phyloP scores from a whole-genome alignment of 2,329 filamentous ascomycete genomes.

The Sordariomycetes sp. region DNA sequence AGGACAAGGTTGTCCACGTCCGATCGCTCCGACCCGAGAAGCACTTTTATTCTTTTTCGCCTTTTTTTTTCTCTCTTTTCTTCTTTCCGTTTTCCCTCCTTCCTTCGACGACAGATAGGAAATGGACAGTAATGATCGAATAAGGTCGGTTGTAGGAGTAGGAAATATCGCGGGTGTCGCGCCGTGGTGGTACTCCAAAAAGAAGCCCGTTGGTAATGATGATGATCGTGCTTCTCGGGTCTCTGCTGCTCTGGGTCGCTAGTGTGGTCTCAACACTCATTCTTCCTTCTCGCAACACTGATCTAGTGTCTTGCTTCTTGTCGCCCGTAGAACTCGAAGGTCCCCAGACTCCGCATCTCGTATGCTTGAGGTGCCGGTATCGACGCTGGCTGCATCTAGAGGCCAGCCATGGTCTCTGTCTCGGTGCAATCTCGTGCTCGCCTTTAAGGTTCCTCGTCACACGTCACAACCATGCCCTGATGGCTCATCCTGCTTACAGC shows the following conservation, averaged over 20 bases:
- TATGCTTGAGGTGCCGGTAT: slow-evolving; percentile 39
- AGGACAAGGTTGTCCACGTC: neutral
- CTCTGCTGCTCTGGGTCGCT: neutral
- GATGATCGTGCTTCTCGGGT: neutral
- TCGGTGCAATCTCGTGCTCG: slow-evolving; percentile 9
- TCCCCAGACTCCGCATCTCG: slow-evolving; percentile 63
- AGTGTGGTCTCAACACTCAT: slow-evolving; percentile 9
- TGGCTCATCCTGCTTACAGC: slow-evolving; percentile 37
- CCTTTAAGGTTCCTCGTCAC: slow-evolving; percentile 18
- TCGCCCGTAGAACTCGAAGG: slow-evolving; percentile 42
- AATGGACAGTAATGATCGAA: slow-evolving; percentile 20
- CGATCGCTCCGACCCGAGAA: neutral
- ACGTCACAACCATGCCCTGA: slow-evolving; percentile 37
- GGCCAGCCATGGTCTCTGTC: slow-evolving; percentile 12
- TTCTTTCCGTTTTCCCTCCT: slow-evolving; percentile 7
- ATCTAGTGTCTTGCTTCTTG: slow-evolving; percentile 17
- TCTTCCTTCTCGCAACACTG: neutral
- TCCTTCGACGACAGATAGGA: slow-evolving; percentile 10
- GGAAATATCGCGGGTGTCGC: neutral
- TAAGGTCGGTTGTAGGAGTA: slow-evolving; percentile 15
- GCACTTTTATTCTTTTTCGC: slow-evolving; percentile 6
- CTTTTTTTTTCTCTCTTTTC: slow-evolving; percentile 7
- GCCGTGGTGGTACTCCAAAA: slow-evolving; percentile 1
- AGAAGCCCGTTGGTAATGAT: neutral
- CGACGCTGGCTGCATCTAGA: slow-evolving; percentile 62